A percentile compares a stretch with the other conserved stretches of the same genome.
Evolutionary conservation across 768 basidiomycete species (phyloP).

Genomic region (Lentinula detonsa): DNA sequence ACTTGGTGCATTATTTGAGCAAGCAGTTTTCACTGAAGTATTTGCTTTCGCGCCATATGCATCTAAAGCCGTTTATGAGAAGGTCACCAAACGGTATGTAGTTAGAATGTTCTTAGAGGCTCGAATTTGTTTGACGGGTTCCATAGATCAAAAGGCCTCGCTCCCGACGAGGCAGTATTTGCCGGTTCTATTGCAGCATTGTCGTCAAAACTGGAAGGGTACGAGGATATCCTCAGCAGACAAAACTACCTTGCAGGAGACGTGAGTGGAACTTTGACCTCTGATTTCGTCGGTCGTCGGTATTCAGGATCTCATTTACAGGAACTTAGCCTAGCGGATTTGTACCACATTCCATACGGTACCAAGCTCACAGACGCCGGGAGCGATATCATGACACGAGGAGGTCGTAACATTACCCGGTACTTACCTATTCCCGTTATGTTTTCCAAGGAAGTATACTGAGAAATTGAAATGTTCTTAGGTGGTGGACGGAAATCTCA

Average conservation of each 20-base stretch:
- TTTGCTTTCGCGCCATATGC: constrained; percentile 43
- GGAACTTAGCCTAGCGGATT: constrained; percentile 43
- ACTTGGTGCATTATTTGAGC: constrained; percentile 35
- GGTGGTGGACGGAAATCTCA: constrained; percentile 45
- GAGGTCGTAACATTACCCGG: constrained; percentile 32
- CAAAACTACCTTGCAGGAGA: constrained; percentile 53
- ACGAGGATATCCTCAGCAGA: constrained; percentile 47
- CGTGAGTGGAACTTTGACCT: constrained; percentile 25
- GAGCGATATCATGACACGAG: constrained; percentile 15
- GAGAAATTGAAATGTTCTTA: constrained; percentile 6
- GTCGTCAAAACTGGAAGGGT: constrained; percentile 44
- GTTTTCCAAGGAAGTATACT: not conserved
- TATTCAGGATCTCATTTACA: not conserved
- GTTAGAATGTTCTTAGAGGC: not conserved
- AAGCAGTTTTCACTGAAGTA: constrained; percentile 45
- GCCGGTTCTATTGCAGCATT: constrained; percentile 16
- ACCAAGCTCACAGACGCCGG: constrained; percentile 10
- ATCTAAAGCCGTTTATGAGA: constrained; percentile 35
- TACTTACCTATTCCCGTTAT: constrained; percentile 9
- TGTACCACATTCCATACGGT: constrained; percentile 40
- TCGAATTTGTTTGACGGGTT: not conserved
- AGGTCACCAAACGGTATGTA: constrained; percentile 44
- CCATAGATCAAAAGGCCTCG: constrained; percentile 20
- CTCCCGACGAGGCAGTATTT: constrained; percentile 24
- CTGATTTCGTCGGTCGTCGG: not conserved